Conservation (phyloP, 371 early-diverging fungal genomes). For the Actinomucor elegans region DNA sequence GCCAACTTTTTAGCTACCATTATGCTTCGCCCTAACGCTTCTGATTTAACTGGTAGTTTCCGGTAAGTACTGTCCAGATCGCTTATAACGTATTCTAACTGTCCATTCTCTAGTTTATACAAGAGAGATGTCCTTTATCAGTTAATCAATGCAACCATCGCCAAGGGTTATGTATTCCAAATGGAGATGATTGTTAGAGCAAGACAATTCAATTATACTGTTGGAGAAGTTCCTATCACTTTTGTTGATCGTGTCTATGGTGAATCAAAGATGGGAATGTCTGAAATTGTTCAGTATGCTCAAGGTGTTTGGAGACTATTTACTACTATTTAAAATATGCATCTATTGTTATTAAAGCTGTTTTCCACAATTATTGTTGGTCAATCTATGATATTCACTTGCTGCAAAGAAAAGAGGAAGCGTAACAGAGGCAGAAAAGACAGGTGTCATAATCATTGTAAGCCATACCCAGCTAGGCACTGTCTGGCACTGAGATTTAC, state of each 20-base stretch:
- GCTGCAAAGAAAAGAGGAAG: conserved; percentile 49
- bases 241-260: conserved; percentile 98
- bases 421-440: conserved; percentile 48
- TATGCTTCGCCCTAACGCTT: conserved; percentile 87
- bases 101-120: conserved; percentile 71
- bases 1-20: conserved; percentile 97
- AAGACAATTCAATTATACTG: conserved; percentile 77
- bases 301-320: conserved; percentile 89
- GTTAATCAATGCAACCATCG: conserved; percentile 84
- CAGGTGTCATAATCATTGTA: conserved; percentile 28
- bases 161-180: conserved; percentile 99
- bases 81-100: no score
- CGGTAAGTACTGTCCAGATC: conserved; percentile 45
- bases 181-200: conserved; percentile 99
- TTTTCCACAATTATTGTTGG: neutral
- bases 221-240: conserved; percentile 96
- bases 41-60: conserved; percentile 98
- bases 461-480: conserved; percentile 6
- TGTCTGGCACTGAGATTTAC: neutral
- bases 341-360: neutral
- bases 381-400: conserved; percentile 26
- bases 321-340: conserved; percentile 53
- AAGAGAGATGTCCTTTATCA: conserved; percentile 87
- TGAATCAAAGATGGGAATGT: conserved; percentile 93
- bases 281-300: conserved; percentile 91